Evolutionary conservation across 768 basidiomycete species (phyloP).

Genomic region (Tricholomella constricta): DNA sequence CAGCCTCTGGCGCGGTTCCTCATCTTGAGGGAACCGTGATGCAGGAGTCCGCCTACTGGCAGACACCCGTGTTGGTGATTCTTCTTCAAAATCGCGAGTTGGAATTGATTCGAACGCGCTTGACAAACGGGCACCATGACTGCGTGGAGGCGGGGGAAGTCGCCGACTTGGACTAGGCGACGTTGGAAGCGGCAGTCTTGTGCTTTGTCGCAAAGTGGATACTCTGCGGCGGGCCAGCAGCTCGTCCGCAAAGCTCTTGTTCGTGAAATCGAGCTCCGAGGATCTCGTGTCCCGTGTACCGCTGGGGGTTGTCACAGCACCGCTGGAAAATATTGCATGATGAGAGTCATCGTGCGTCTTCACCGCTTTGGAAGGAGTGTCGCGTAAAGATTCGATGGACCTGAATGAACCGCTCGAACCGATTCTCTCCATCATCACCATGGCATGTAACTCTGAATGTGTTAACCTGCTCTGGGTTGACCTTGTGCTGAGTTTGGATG

Average conservation of each 20-base stretch:
- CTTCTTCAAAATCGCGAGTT: conserved; percentile 3
- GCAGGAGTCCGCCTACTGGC: neutral
- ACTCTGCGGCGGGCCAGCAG: conserved; percentile 1
- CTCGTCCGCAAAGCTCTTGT: neutral
- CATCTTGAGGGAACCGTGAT: conserved; percentile 1
- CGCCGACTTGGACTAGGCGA: conserved; percentile 1
- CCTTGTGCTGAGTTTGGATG: conserved; percentile 15
- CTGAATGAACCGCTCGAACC: conserved; percentile 10
- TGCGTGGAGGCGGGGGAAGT: conserved; percentile 7
- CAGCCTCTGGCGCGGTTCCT: neutral
- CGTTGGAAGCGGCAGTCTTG: conserved; percentile 2
- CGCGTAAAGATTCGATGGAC: neutral
- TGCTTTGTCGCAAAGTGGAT: neutral
- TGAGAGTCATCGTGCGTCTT: conserved; percentile 39
- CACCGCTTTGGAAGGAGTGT: neutral
- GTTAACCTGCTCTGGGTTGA: conserved; percentile 24
- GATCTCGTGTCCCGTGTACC: conserved; percentile 13
- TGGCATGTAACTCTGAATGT: conserved; percentile 36
- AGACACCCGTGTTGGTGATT: neutral
- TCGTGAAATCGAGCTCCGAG: neutral
- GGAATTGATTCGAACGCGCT: conserved; percentile 12
- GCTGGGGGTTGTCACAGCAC: conserved; percentile 29
- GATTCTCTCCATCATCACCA: conserved; percentile 37
- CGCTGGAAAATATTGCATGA: conserved; percentile 29
- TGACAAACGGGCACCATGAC: neutral